A percentile compares a stretch with the other conserved stretches of the same genome.
These are phyloP conservation scores for Rhizophagus prolifer DNA, from an alignment of 192 early-diverging fungal species.

Conservation along the genomic window DNA sequence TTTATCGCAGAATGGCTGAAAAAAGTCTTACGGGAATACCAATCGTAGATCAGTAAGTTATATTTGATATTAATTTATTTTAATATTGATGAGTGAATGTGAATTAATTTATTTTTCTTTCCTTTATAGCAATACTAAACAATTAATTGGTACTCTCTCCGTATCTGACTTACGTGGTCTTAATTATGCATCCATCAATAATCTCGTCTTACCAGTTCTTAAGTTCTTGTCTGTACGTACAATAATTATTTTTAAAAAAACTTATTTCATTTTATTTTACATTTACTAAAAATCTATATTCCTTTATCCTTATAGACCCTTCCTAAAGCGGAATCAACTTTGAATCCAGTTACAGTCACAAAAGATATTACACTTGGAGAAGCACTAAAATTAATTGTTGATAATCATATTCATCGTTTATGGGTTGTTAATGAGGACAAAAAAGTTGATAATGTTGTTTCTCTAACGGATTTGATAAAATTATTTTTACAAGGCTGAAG, in stretches of 20 bases:
- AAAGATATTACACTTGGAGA: constrained; percentile 38
- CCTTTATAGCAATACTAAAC: constrained; percentile 18
- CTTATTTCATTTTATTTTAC: neutral
- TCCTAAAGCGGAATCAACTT: constrained; percentile 6
- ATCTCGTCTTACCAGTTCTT: constrained; percentile 44
- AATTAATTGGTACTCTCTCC: constrained; percentile 47
- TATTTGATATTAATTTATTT: neutral
- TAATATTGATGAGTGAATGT: neutral
- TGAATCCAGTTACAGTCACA: constrained; percentile 27
- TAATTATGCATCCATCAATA: constrained; percentile 41
- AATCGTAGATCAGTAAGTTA: constrained; percentile 48
- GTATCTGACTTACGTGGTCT: constrained; percentile 54
- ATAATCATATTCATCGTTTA: constrained; percentile 53
- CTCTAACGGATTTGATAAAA: constrained; percentile 57
- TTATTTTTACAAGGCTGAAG: neutral
- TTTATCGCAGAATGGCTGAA: constrained; percentile 52
- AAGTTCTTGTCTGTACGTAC: constrained; percentile 53
- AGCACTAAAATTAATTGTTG: constrained; percentile 42
- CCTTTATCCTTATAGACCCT: neutral
- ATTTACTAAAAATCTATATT: neutral
- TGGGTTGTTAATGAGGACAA: constrained; percentile 51
- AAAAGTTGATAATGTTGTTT: constrained; percentile 52
- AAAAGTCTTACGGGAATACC: constrained; percentile 56
- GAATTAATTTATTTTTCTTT: neutral
- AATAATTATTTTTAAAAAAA: neutral